A percentile compares a stretch with the other conserved stretches of the same genome.
These are phyloP conservation scores for Pseudogymnoascus sp. DNA, from an alignment of 2,329 filamentous ascomycete genomes.

Conservation along the genomic window DNA sequence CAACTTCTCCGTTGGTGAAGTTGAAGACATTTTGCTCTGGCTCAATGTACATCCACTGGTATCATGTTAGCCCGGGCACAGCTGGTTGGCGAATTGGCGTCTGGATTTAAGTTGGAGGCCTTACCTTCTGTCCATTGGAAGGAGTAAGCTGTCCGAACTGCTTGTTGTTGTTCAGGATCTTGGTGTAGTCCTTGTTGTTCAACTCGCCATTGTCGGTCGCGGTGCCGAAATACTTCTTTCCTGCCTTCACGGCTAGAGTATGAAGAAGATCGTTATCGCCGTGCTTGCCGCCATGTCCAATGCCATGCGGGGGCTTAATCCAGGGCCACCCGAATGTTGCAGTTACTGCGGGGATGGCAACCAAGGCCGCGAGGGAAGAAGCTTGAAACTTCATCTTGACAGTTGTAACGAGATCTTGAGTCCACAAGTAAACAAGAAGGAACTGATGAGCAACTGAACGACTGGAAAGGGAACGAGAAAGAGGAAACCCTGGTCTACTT, in stretches of 20 bases:
- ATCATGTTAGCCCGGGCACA: not conserved
- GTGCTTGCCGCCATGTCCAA: slow-evolving; percentile 1
- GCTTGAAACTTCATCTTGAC: slow-evolving; percentile 17
- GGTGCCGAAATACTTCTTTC: slow-evolving; percentile 48
- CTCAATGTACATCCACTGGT: slow-evolving; percentile 53
- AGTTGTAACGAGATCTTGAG: not conserved
- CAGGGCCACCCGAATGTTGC: not conserved
- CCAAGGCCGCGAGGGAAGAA: slow-evolving; percentile 10
- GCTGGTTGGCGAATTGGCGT: not conserved
- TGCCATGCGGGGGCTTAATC: not conserved
- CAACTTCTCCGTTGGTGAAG: slow-evolving; percentile 49
- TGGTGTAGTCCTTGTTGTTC: slow-evolving; percentile 46
- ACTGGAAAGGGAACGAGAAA: not conserved
- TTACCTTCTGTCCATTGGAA: slow-evolving; percentile 50
- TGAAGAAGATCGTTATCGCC: slow-evolving; percentile 14
- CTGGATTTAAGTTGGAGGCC: slow-evolving; percentile 29
- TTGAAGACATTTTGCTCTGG: slow-evolving; percentile 49
- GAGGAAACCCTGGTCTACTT: not conserved
- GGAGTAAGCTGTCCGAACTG: slow-evolving; percentile 62
- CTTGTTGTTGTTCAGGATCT: slow-evolving; percentile 44
- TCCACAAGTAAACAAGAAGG: not conserved
- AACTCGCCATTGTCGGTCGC: slow-evolving; percentile 52
- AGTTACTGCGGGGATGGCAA: slow-evolving; percentile 12
- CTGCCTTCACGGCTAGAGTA: slow-evolving; percentile 45
- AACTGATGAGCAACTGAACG: not conserved